Base-by-base conservation (phyloP, 164 flowering plant genomes). In the Brasenia schreberi region DNA sequence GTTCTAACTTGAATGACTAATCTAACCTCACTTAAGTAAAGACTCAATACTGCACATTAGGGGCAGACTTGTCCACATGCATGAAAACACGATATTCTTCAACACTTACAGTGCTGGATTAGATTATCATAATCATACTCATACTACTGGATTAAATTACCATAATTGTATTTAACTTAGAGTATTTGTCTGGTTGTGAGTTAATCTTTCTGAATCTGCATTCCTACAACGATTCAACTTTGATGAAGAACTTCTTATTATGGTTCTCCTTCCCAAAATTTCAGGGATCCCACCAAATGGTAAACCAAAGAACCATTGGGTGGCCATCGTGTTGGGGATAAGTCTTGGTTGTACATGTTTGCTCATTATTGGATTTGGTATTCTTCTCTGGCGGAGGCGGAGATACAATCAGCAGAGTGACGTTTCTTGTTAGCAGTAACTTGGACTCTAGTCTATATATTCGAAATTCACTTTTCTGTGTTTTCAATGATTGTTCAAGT, bases 361-460 rank as follows among this genome's bases (percentile, higher is more conserved):
- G 6, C 77, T 93, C 12, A 67, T 85, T 68, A 68, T 85, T 66
- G 92, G 87, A 56, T 80, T 90, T 65, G 96, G 89, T 43, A 76
- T 86, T 63, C 76, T 85, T 65, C 80, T 87, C 18, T 90, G 95
- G 92, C 84, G 95, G 96, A 83, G 87, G 67, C 85, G 77, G 39
- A 82, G 82, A 72, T 77, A 79, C 73, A 86, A 84, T 82, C 75
- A 89, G 72, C 98, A 87, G 75, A 83, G 84, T 44, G 53, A 45
- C 53, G 5, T 45, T 45, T 12, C 53, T 45, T 45, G 53, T 45
- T 45, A 45, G 53, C 5, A 45, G 27, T 23, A 23, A 23, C 27
- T 23, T 45, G 53, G 14, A 45, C 1, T 45, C 1, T 45, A 7
- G 14, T 7, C 11, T 7, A 45, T 1, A 45, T 45, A 45, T 45